phyloP scores from a whole-genome alignment of 306 rosid species.

The Corylus avellana region DNA sequence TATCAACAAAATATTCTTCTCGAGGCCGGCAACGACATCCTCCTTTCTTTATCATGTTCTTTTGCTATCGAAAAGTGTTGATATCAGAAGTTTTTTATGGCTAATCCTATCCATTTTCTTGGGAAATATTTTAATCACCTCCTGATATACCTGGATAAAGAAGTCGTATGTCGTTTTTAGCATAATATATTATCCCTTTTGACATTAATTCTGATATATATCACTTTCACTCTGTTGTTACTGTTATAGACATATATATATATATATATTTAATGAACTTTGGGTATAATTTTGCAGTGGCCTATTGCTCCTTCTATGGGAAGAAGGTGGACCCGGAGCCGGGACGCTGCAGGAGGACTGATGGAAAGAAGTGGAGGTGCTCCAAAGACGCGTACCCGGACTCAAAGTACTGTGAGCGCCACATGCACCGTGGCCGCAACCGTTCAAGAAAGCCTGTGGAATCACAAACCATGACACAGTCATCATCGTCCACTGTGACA shows the following conservation, averaged over 20 bases:
- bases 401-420: slow-evolving; percentile 94
- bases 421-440: slow-evolving; percentile 90
- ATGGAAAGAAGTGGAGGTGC: slow-evolving; percentile 93
- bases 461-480: slow-evolving; percentile 62
- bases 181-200: not conserved
- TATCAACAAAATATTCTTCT: not conserved
- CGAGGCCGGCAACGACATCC: not conserved
- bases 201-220: not conserved
- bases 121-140: not conserved
- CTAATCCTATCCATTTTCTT: not conserved
- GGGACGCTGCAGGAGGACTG: slow-evolving; percentile 89
- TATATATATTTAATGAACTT: not conserved
- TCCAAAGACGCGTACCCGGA: slow-evolving; percentile 82
- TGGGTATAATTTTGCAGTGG: slow-evolving; percentile 43
- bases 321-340: slow-evolving; percentile 96
- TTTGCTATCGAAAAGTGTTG: not conserved
- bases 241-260: not conserved
- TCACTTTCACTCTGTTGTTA: not conserved
- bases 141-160: not conserved
- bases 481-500: slow-evolving; percentile 57
- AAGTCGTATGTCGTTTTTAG: not conserved
- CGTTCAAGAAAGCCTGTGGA: slow-evolving; percentile 99
- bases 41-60: not conserved
- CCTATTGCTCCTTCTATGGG: slow-evolving; percentile 73
- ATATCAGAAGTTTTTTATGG: slow-evolving; percentile 3